These are phyloP conservation scores for Zygosaccharomyces sapae DNA, from an alignment of 1,139 yeast genomes.

Conservation along the genomic window DNA sequence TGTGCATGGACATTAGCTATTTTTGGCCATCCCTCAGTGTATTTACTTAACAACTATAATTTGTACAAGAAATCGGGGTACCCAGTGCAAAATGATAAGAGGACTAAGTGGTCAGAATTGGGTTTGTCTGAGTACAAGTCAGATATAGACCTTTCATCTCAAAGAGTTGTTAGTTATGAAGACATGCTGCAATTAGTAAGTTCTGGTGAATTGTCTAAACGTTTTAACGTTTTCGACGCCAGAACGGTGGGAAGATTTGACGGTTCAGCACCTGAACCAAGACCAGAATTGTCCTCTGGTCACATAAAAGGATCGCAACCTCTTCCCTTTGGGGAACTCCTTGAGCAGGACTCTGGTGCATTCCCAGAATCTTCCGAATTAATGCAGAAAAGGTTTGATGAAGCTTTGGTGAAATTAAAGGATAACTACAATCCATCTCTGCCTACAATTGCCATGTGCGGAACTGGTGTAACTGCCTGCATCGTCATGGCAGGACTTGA, in stretches of 20 bases:
- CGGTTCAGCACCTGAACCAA: conserved; percentile 80
- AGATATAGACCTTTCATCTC: conserved; percentile 55
- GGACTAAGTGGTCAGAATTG: conserved; percentile 38
- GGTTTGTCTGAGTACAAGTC: conserved; percentile 40
- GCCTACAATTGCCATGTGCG: conserved; percentile 83
- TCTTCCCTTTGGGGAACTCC: conserved; percentile 64
- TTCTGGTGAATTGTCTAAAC: conserved; percentile 42
- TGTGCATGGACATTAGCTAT: conserved; percentile 84
- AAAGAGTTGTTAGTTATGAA: conserved; percentile 54
- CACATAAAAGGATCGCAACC: conserved; percentile 79
- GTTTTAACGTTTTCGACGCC: conserved; percentile 70
- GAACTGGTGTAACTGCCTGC: conserved; percentile 93
- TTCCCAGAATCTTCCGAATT: conserved; percentile 36
- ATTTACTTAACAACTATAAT: conserved; percentile 64
- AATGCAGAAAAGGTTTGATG: conserved; percentile 23
- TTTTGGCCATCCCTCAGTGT: conserved; percentile 68
- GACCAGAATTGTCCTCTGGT: conserved; percentile 82
- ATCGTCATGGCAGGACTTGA: conserved; percentile 69
- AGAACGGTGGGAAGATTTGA: conserved; percentile 72
- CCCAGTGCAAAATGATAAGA: conserved; percentile 37
- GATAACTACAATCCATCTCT: conserved; percentile 42
- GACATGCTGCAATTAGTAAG: conserved; percentile 48
- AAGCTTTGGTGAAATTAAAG: conserved; percentile 18
- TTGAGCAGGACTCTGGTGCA: conserved; percentile 45
- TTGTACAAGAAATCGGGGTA: conserved; percentile 44